phyloP scores from a whole-genome alignment of 768 basidiomycete genomes.

The Agaricus subrufescens region DNA sequence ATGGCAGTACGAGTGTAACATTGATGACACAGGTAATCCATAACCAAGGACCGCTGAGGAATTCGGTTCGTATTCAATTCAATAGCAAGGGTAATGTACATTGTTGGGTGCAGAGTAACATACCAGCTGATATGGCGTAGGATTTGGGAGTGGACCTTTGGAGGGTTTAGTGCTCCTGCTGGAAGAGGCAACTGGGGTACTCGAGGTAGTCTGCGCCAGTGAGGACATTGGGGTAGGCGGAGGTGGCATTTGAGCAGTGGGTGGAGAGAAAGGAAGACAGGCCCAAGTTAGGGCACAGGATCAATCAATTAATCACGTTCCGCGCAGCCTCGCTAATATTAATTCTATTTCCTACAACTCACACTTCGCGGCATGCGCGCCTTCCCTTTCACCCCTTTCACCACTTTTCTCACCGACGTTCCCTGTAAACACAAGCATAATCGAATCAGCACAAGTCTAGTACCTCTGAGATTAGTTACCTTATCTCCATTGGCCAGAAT shows the following conservation, averaged over 20 bases:
- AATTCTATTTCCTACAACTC: background rate
- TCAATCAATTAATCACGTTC: background rate
- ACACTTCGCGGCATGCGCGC: conserved; percentile 4
- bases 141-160: conserved; percentile 20
- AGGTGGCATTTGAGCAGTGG: conserved; percentile 1
- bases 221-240: background rate
- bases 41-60: conserved; percentile 57
- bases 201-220: background rate
- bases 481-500: background rate
- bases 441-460: background rate
- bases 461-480: background rate
- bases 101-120: conserved; percentile 1
- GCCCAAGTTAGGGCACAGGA: conserved; percentile 1
- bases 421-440: background rate
- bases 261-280: background rate
- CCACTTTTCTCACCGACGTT: conserved; percentile 3
- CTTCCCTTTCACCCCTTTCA: background rate
- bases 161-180: conserved; percentile 1
- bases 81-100: background rate
- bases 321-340: background rate
- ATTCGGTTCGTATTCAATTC: background rate
- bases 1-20: conserved; percentile 69
- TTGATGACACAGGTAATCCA: conserved; percentile 74
- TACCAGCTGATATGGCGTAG: conserved; percentile 44
- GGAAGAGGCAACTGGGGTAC: background rate